These are phyloP conservation scores for Trichosporon ovoides DNA, from an alignment of 1,284 basidiomycete species.

Conservation along the genomic window DNA sequence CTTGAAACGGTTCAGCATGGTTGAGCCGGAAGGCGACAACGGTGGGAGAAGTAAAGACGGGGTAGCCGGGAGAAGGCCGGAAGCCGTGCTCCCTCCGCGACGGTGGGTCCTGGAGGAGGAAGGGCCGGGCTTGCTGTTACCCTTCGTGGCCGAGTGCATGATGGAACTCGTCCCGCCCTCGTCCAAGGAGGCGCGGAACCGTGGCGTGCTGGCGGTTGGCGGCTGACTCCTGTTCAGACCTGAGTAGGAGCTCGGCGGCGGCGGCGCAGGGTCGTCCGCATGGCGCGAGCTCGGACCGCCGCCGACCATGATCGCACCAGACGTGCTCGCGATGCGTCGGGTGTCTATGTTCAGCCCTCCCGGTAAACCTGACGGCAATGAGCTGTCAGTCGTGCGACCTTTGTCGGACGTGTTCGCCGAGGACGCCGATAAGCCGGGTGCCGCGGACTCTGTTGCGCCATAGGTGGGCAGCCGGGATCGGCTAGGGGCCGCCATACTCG, in stretches of 20 bases:
- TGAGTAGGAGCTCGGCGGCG: conserved; percentile 6
- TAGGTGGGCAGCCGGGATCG: conserved; percentile 3
- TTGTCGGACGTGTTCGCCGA: not conserved
- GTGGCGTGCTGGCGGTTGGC: not conserved
- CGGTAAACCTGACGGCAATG: conserved; percentile 1
- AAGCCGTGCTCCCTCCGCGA: not conserved
- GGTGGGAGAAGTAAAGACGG: not conserved
- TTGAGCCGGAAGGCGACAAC: not conserved
- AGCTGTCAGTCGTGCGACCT: not conserved
- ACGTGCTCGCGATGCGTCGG: conserved; percentile 14
- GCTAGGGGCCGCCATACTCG: conserved; percentile 8
- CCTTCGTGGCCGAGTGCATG: not conserved
- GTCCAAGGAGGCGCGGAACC: not conserved
- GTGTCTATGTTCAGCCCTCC: conserved; percentile 11
- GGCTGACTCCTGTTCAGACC: not conserved
- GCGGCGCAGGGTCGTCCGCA: conserved; percentile 3
- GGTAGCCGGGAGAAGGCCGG: not conserved
- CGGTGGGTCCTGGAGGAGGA: conserved; percentile 1
- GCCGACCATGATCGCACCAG: conserved; percentile 4
- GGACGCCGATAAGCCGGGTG: not conserved
- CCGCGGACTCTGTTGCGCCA: conserved; percentile 6
- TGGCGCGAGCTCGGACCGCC: conserved; percentile 2
- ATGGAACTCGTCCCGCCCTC: not conserved
- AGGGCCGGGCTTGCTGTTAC: not conserved
- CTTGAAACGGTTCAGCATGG: conserved; percentile 17